phyloP scores from a whole-genome alignment of 2,329 filamentous ascomycete species.

The Cylindrodendrum hubeiense region DNA sequence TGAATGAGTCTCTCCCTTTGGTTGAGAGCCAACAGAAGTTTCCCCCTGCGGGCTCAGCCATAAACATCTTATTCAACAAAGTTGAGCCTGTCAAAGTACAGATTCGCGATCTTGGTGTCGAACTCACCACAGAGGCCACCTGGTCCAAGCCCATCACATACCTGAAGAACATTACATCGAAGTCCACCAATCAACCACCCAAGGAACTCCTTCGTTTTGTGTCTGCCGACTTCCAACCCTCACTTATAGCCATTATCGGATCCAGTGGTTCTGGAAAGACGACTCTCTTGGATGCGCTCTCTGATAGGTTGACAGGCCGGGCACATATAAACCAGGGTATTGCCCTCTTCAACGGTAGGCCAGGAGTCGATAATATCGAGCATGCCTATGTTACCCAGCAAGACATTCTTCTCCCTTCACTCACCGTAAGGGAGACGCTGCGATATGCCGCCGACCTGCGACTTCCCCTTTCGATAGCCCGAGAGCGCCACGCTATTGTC shows the following conservation, averaged over 20 bases:
- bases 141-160: slow-evolving; percentile 60
- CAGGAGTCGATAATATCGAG: slow-evolving; percentile 64
- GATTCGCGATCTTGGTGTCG: slow-evolving; percentile 64
- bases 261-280: slow-evolving; percentile 80
- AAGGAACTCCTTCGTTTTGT: slow-evolving; percentile 72
- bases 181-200: slow-evolving; percentile 37
- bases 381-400: slow-evolving; percentile 82
- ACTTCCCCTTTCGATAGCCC: slow-evolving; percentile 69
- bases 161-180: slow-evolving; percentile 50
- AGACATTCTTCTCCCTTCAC: slow-evolving; percentile 77
- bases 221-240: slow-evolving; percentile 71
- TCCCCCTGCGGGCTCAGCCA: not conserved
- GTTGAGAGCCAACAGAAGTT: not conserved
- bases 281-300: slow-evolving; percentile 77
- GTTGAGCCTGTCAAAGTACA: slow-evolving; percentile 65
- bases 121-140: slow-evolving; percentile 67
- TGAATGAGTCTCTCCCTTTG: not conserved
- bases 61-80: slow-evolving; percentile 55
- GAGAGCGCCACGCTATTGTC: slow-evolving; percentile 72
- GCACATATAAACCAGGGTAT: slow-evolving; percentile 63
- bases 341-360: slow-evolving; percentile 70
- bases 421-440: slow-evolving; percentile 80
- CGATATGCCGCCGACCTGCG: slow-evolving; percentile 78
- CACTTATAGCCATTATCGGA: slow-evolving; percentile 79
- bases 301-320: slow-evolving; percentile 71